Evolutionary conservation across 2,329 filamentous ascomycete genomes (phyloP), one percentile per base, ranked within the genome.

Genomic region (Phaeosphaeriaceae sp.): DNA sequence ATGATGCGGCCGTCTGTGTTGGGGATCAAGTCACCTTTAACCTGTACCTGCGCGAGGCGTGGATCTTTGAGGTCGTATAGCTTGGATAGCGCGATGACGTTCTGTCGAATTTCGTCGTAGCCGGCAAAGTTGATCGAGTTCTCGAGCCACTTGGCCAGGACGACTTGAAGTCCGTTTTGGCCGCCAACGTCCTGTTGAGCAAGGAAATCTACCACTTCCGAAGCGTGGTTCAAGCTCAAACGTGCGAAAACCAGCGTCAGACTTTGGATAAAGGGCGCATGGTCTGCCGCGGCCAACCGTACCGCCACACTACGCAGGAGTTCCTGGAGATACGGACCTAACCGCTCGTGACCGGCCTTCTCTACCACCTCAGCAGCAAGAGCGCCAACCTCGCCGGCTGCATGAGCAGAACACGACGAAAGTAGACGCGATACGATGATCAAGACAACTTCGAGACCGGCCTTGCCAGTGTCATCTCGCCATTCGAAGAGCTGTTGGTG

Each of bases 71-170:
- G 85, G 54, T 89, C 89, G 77, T 95, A 98, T 2, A 99, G 83
- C 73, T 96, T 97, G 0, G 93, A 93, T 2, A 99, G 85, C 6
- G 95, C 95, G 68, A 97, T 94, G 58, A 97, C 92, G 72, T 98
- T 99, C 78, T 97, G 92, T 67, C 93, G 88, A 68, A 98, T 98
- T 77, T 97, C 94, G 70, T 98, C 93, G 69, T 97, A 99, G 13
- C 95, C 95, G n/a, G 93, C 93, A 79, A 99, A 99, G 77, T 91
- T 96, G 77, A 96, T 87, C 3, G 93, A 97, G 78, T 98, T 97
- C 80, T 98, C 95, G 1, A 99, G 83, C 95, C 95, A 99, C 79
- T 98, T 97, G 78, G 89, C 86, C 65, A 98, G 81, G 3, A 99
- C 95, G 22, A 97, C 89, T 63, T 93, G 88, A 7, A 99, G 81